Base-by-base conservation (phyloP, 2,329 filamentous ascomycete genomes). In the Neofusicoccum sp. region DNA sequence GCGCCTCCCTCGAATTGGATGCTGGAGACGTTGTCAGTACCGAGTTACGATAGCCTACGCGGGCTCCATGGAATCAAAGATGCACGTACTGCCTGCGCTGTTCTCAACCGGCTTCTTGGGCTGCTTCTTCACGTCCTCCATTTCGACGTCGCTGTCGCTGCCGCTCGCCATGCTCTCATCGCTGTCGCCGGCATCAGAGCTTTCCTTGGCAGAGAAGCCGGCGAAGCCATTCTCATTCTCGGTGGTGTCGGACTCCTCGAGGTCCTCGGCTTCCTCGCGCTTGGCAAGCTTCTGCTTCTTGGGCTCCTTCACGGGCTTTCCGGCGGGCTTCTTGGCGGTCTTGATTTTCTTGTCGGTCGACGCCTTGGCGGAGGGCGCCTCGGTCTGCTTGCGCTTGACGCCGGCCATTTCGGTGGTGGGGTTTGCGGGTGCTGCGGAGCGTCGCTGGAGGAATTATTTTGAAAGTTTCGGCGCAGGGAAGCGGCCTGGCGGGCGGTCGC, bases 1-100 rank as follows among this genome's bases (percentile, higher is more conserved):
- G 95, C 24, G 92, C 87, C 81, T 99, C 95, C 71, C 88, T 88
- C 9, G 85, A 88, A 7, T 90, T 91, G 62, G 82, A 90, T 74
- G 85, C 36, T 41, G 20, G 12, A 12, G 16, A 40, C 14, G 4
- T 41, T 48, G 33, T 58, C 43, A 58, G 56, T 30, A 41, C 12
- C 3, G n/a, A 12, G 26, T n/a, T 16, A 14, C 14, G 36, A 26
- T 14, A 11, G 6, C 34, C 3, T 20, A 34, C 7, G 20, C 20
- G 20, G 20, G 20, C 20, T 20, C 20, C 20, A 20, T 20, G 20
- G 16, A 30, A 8, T 2, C 31, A 38, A 7, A 20, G 40, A 11
- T 33, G 31, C 11, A 57, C 61, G 40, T 54, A 62, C 61, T 20
- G 24, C 38, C 34, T 41, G 47, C 34, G 24, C 48, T 38, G 12